A percentile compares a stretch with the other conserved stretches of the same genome.
phyloP scores from a whole-genome alignment of 148 eudicot species.

The Vaccinium vitisidaea region DNA sequence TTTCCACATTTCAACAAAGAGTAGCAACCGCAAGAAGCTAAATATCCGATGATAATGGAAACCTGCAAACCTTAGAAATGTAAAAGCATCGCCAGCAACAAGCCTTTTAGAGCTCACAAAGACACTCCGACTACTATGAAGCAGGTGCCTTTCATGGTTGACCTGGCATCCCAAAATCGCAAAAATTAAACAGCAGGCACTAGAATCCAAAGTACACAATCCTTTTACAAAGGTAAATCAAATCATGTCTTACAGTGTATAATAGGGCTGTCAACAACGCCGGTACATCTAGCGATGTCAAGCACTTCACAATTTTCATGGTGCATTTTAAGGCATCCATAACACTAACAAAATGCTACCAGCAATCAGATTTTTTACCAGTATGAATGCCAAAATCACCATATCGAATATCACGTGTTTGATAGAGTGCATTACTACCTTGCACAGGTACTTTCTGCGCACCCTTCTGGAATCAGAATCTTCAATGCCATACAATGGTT shows the following conservation, averaged over 20 bases:
- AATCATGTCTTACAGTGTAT: background rate
- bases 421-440: constrained; percentile 41
- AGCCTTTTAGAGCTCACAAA: constrained; percentile 99
- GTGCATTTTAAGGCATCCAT: background rate
- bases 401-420: constrained; percentile 48
- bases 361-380: constrained; percentile 30
- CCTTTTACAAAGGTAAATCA: background rate
- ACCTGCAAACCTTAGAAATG: constrained; percentile 82
- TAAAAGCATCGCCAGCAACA: constrained; percentile 98
- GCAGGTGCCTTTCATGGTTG: constrained; percentile 95
- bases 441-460: constrained; percentile 43
- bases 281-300: no score
- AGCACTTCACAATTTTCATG: background rate
- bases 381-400: constrained; percentile 41
- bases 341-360: background rate
- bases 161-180: constrained; percentile 43
- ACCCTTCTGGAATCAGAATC: constrained; percentile 73
- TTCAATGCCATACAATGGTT: constrained; percentile 86
- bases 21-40: background rate
- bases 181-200: background rate
- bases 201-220: background rate
- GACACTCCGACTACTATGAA: constrained; percentile 99
- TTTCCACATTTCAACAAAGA: constrained; percentile 1
- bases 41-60: background rate
- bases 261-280: background rate